A percentile compares a stretch with the other conserved stretches of the same genome.
phyloP scores from a whole-genome alignment of 2,329 filamentous ascomycete genomes.

The Fusarium buxicola region DNA sequence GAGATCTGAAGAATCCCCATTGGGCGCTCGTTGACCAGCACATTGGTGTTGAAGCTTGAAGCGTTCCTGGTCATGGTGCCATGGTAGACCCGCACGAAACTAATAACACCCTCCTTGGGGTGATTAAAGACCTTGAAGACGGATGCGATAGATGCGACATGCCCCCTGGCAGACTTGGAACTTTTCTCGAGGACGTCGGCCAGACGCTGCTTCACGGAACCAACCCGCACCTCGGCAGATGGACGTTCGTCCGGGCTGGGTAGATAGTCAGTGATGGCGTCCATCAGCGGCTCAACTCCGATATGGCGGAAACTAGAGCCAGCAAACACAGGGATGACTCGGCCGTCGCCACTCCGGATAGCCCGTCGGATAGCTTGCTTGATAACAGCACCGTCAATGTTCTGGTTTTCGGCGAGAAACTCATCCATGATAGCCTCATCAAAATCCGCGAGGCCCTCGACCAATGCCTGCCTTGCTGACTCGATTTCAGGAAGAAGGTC shows the following conservation, averaged over 20 bases:
- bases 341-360: constrained; percentile 74
- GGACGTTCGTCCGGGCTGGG: constrained; percentile 85
- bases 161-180: constrained; percentile 51
- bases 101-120: constrained; percentile 83
- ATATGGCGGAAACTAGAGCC: constrained; percentile 95
- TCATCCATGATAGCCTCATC: constrained; percentile 88
- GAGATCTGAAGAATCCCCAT: constrained; percentile 90
- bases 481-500: constrained; percentile 75
- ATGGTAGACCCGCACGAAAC: constrained; percentile 93
- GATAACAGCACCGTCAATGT: constrained; percentile 76
- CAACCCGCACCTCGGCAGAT: constrained; percentile 80
- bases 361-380: constrained; percentile 79
- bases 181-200: constrained; percentile 55
- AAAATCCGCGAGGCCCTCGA: constrained; percentile 88
- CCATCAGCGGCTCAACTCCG: constrained; percentile 90
- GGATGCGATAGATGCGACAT: constrained; percentile 66
- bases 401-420: constrained; percentile 82
- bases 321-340: constrained; percentile 87
- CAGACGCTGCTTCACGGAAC: constrained; percentile 58
- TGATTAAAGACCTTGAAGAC: constrained; percentile 98
- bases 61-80: constrained; percentile 81
- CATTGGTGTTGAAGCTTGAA: constrained; percentile 87
- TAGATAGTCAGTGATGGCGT: constrained; percentile 88
- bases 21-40: constrained; percentile 81
- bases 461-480: constrained; percentile 78